Evolutionary conservation across 2,329 filamentous ascomycete genomes (phyloP), one percentile per base, ranked within the genome.

Genomic region (Pseudopithomyces chartarum): DNA sequence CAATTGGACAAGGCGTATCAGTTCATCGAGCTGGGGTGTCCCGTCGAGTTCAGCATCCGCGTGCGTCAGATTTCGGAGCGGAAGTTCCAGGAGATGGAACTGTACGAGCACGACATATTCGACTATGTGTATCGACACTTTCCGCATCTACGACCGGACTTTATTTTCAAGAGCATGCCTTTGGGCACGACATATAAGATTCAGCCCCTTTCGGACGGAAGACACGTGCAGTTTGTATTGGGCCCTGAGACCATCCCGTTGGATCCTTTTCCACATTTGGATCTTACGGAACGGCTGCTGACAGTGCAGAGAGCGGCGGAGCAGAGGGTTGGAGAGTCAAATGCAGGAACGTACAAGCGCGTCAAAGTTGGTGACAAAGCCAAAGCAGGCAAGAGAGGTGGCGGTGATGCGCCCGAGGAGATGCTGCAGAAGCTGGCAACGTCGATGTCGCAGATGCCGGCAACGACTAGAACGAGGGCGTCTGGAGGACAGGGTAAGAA

Each of bases 151-250:
- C 63, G 68, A 20, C 69, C 70, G 1, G 70, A 74, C 50, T 66
- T 73, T 23, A 69, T 74, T 8, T 26, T 67, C 29, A 69, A 66
- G 45, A 56, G 51, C 19, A 73, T 74, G 71, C 71, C 70, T 0
- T 33, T 61, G 36, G 62, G 60, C 11, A 63, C 69, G 0, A 19
- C 15, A 1, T 69, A 55, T 19, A 5, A 62, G 7, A 48, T 74
- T 40, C 11, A 64, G 0, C 71, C 70, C 1, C 60, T 70, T 2
- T 58, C 50, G 13, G 62, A 73, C 22, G 68, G 69, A 1, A 52
- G 53, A 7, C n/a, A 50, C 13, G 44, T 71, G 3, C 62, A 68
- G n/a, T 73, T 63, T 44, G 69, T 73, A n/a, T 38, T 70, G 29
- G 57, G 52, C 33, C 40, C n/a, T 2, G 22, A 12, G 8, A 12